These are phyloP conservation scores for Cyberlindnera veronae DNA, from an alignment of 805 yeast genomes.

Conservation along the genomic window DNA sequence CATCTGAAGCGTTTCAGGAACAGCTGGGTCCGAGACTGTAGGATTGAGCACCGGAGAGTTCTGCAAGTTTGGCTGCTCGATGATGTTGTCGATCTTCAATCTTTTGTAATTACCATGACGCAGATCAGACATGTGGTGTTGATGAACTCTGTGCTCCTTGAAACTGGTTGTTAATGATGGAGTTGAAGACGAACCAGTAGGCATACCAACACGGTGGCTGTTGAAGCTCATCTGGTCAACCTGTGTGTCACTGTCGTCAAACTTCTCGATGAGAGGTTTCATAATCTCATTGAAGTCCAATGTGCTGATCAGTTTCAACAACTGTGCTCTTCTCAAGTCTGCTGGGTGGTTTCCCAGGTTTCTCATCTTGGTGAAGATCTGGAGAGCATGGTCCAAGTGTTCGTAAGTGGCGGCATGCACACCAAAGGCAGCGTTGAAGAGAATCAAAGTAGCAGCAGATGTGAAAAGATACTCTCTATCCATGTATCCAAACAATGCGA, in stretches of 20 bases:
- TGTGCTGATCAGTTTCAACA: conserved; percentile 59
- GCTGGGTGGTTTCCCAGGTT: conserved; percentile 80
- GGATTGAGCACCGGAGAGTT: conserved; percentile 22
- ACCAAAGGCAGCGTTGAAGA: conserved; percentile 78
- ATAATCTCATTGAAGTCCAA: conserved; percentile 67
- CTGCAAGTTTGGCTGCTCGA: conserved; percentile 3
- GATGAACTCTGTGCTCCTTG: conserved; percentile 2
- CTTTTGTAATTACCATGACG: conserved; percentile 18
- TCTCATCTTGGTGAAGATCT: conserved; percentile 70
- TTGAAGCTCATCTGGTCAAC: conserved; percentile 14
- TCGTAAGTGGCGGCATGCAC: conserved; percentile 71
- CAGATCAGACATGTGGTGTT: conserved; percentile 12
- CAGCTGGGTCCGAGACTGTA: conserved; percentile 18
- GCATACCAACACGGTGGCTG: conserved; percentile 9
- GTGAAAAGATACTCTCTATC: conserved; percentile 80
- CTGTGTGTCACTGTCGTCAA: conserved; percentile 39
- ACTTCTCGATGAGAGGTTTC: conserved; percentile 52
- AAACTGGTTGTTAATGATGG: not conserved
- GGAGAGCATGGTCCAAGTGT: conserved; percentile 69
- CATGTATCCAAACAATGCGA: conserved; percentile 86
- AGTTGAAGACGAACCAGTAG: not conserved
- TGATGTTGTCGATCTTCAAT: conserved; percentile 17
- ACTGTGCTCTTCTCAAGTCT: conserved; percentile 66
- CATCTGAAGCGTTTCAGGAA: conserved; percentile 29
- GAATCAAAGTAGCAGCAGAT: conserved; percentile 66